Base-by-base conservation (phyloP, 352 stramenopile genomes). In the Peronospora farinosa region DNA sequence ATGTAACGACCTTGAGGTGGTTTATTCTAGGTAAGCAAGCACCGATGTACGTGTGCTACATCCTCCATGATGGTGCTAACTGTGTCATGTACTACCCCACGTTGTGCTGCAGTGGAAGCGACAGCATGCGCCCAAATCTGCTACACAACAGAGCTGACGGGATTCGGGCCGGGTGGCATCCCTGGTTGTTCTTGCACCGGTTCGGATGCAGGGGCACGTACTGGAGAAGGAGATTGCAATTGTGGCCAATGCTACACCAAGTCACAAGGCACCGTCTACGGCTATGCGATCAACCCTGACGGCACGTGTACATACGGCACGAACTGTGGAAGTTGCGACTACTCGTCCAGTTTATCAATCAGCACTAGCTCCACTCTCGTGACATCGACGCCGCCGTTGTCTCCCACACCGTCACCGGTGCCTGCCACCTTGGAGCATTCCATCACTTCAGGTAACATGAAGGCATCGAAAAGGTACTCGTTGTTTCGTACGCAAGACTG, bases 171-270 rank as follows among this genome's bases (percentile, higher is more conserved):
- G 1, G 57, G 57, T 28, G 69, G 69, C 39, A 7, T 15, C 0
- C 32, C 50, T 10, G 57, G 50, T n/a, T 78, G 68, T 27, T 51
- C 48, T 2, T 81, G 70, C 35, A 60, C 36, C 7, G 61, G 65
- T 31, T 67, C 57, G 19, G 45, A 60, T 11, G 47, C 38, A 13
- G 63, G 53, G 33, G 52, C 38, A 10, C 56, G 64, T 17, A 67
- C 45, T 9, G 55, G 62, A 35, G 25, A 23, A 28, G 47, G 39
- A 35, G 35, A 36, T 23, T 82, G 71, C 57, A 54, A 51, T 9
- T 78, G 71, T 54, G 60, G 62, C 13, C 43, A 71, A 41, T 83
- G 72, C 59, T 80, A 75, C 45, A 19, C 41, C 17, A 41, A 61
- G 33, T 48, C 49, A 11, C 47, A 66, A 33, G 67, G 63, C 19